Percentiles rank a stretch among this genome's conserved stretches.
These are phyloP conservation scores for Curvularia verruculosa DNA, from an alignment of 2,329 filamentous ascomycete genomes.

Conservation along the genomic window DNA sequence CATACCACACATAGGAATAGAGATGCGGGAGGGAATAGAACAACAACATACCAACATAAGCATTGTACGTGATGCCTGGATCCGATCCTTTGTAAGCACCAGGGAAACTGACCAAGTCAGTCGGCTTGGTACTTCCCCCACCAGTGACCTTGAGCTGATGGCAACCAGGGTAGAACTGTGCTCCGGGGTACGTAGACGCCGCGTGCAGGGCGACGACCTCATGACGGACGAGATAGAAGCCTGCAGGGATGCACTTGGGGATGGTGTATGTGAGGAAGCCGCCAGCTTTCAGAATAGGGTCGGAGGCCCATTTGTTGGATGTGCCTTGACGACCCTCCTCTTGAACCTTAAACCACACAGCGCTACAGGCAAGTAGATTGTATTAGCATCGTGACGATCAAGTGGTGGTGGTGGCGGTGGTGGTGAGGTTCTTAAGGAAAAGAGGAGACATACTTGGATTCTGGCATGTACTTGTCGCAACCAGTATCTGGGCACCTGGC, in stretches of 20 bases:
- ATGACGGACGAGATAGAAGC: constrained; percentile 65
- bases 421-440: background rate
- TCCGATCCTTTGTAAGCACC: constrained; percentile 60
- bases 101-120: constrained; percentile 57
- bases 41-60: constrained; percentile 52
- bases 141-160: constrained; percentile 63
- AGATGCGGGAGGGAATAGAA: background rate
- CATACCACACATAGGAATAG: background rate
- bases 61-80: constrained; percentile 60
- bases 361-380: constrained; percentile 21
- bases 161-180: constrained; percentile 64
- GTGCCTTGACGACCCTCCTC: constrained; percentile 59
- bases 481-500: constrained; percentile 61
- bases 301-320: constrained; percentile 57
- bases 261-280: constrained; percentile 60
- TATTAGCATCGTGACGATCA: background rate
- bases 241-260: constrained; percentile 58
- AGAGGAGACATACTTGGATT: constrained; percentile 38
- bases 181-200: constrained; percentile 57
- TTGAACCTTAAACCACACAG: constrained; percentile 64
- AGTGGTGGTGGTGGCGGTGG: background rate
- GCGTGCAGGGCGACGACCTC: constrained; percentile 64
- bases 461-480: constrained; percentile 59
- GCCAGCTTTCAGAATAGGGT: constrained; percentile 53
- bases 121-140: constrained; percentile 53